Evolutionary conservation across 495 filamentous ascomycete genomes (phyloP), one percentile per base, ranked within the genome.

Genomic region (Gamarada debralockiae): DNA sequence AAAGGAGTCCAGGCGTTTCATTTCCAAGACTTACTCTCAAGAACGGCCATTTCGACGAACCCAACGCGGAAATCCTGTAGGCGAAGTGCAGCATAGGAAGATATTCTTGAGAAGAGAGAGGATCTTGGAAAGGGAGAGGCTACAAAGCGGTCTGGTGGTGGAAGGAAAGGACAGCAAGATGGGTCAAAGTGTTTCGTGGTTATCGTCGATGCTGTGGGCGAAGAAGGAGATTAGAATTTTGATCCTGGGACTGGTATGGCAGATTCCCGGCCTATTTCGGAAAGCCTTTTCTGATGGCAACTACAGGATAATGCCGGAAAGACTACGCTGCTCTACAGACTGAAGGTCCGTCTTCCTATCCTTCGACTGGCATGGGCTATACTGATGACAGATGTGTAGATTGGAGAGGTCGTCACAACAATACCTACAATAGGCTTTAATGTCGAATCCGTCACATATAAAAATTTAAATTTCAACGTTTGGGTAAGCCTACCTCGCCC

Each of bases 401-500:
- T 98, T 64, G 93, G 93, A 56, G 95, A 98, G 70, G 93, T 97
- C 40, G 93, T 98, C 60, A 96, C 93, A 36, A 98, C 93, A 53
- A 96, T 97, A 77, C 93, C 93, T 9, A 98, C 93, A 44, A 97
- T 98, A 69, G 93, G 93, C 45, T 98, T 98, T 76, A 98, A 98
- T 68, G 92, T 98, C 61, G 93, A 98, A 71, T 95, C 89, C 21
- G 93, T 98, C 47, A 90, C 89, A 58, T 97, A 97, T 76, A 88
- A 89, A 67, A 97, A 97, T 63, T 77, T 98, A 48, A 96, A 97
- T 69, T 92, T 98, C 67, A 97, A 96, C 69, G 93, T 98, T 57
- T 98, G 93, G 93, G 87, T 91, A 81, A 33, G 53, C 42, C 24
- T 48, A 25, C 21, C 14, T 25, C 13, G 10, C 34, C 21, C 17